Percentiles rank a stretch among this genome's conserved stretches.
Evolutionary conservation across 495 filamentous ascomycete species (phyloP).

Genomic region (Hypomontagnella monticulosa): DNA sequence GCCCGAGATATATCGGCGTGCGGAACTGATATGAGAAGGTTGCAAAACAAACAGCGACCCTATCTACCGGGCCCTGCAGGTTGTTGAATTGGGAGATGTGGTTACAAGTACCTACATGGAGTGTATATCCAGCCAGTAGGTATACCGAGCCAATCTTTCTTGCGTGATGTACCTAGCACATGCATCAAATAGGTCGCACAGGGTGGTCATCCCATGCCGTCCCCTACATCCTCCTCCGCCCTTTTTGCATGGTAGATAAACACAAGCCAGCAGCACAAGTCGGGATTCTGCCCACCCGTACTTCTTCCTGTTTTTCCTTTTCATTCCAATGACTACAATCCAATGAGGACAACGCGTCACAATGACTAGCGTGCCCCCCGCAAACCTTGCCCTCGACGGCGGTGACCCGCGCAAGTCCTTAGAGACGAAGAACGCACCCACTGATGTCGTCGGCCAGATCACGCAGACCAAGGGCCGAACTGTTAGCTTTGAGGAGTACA

Average conservation of each 20-base stretch:
- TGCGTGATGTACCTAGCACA: slow-evolving; percentile 3
- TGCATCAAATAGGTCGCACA: slow-evolving; percentile 13
- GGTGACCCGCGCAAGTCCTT: slow-evolving; percentile 25
- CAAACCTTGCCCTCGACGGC: slow-evolving; percentile 31
- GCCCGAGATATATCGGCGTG: slow-evolving; percentile 16
- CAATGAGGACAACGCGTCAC: neutral
- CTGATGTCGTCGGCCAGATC: slow-evolving; percentile 3
- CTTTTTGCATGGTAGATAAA: neutral
- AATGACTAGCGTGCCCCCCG: slow-evolving; percentile 28
- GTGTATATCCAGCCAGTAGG: neutral
- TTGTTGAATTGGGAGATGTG: neutral
- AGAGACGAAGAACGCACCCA: slow-evolving; percentile 1
- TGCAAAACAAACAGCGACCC: slow-evolving; percentile 12
- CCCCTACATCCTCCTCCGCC: neutral
- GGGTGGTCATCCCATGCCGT: neutral
- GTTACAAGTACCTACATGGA: no score
- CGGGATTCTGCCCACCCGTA: no score
- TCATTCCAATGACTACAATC: neutral
- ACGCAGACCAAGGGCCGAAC: neutral
- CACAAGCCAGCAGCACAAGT: neutral
- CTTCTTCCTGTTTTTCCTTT: neutral
- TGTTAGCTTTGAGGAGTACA: slow-evolving; percentile 60
- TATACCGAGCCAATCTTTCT: neutral
- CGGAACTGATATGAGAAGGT: slow-evolving; percentile 29
- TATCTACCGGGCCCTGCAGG: slow-evolving; percentile 16